Evolutionary conservation across 1,139 yeast genomes (phyloP).

Genomic region (Candida neerlandica): DNA sequence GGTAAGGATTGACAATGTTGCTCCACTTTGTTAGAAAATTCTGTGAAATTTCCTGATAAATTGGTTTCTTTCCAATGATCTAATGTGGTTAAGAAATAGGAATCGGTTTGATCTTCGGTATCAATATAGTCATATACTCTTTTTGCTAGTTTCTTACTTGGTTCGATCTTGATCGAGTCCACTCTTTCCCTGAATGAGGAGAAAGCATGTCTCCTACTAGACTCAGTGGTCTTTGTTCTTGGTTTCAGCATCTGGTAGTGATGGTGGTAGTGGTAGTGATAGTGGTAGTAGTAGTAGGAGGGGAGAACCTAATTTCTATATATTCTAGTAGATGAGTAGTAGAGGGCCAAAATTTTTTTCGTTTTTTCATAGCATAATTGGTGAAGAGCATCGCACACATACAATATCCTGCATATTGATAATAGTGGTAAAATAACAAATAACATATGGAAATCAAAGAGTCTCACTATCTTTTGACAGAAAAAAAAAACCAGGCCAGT

Average conservation of each 20-base stretch:
- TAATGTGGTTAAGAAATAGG: slow-evolving; percentile 77
- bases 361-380: background rate
- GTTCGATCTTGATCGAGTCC: slow-evolving; percentile 84
- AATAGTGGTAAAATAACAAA: too few species aligned
- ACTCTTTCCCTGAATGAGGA: slow-evolving; percentile 81
- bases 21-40: slow-evolving; percentile 59
- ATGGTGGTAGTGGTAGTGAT: too few species aligned
- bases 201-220: slow-evolving; percentile 63
- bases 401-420: slow-evolving; percentile 1
- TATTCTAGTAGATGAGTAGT: background rate
- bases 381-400: slow-evolving; percentile 7
- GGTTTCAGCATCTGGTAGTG: slow-evolving; percentile 13
- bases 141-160: slow-evolving; percentile 62
- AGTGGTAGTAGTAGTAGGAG: too few species aligned
- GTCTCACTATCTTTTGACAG: background rate
- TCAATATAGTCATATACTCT: slow-evolving; percentile 60
- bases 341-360: background rate
- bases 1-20: slow-evolving; percentile 71
- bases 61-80: slow-evolving; percentile 91
- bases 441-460: background rate
- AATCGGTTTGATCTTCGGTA: slow-evolving; percentile 52
- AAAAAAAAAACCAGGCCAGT: background rate
- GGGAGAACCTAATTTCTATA: background rate
- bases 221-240: slow-evolving; percentile 49
- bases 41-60: slow-evolving; percentile 70